Evolutionary conservation across 257 asterid genomes (phyloP).

Genomic region (Nicotiana otophora): DNA sequence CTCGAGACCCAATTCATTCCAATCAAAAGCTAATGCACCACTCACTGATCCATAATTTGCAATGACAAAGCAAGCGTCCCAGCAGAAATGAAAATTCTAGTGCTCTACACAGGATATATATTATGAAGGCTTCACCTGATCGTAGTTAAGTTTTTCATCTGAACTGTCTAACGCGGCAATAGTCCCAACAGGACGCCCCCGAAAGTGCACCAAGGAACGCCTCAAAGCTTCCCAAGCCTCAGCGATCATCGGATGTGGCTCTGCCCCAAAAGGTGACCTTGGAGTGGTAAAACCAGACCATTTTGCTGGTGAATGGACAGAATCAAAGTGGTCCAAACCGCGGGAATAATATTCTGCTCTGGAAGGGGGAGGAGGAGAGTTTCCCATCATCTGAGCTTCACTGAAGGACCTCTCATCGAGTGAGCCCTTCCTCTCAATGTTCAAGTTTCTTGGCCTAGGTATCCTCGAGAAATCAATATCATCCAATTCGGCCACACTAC

Average conservation of each 20-base stretch:
- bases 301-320: conserved; percentile 37
- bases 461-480: conserved; percentile 51
- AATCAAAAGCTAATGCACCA: not conserved
- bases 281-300: conserved; percentile 58
- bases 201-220: conserved; percentile 1
- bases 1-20: not conserved
- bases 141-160: conserved; percentile 9
- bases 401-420: conserved; percentile 53
- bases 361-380: conserved; percentile 51
- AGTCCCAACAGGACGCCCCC: conserved; percentile 14
- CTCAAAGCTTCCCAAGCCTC: conserved; percentile 16
- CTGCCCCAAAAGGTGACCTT: conserved; percentile 33
- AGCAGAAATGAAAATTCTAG: not conserved
- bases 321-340: conserved; percentile 40
- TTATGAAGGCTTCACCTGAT: conserved; percentile 7
- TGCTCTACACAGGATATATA: not conserved
- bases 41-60: not conserved
- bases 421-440: conserved; percentile 58
- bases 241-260: conserved; percentile 5
- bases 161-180: conserved; percentile 7
- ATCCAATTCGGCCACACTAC: conserved; percentile 33
- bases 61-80: not conserved
- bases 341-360: conserved; percentile 35
- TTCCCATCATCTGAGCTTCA: conserved; percentile 28
- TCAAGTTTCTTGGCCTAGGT: conserved; percentile 36